Conservation (phyloP, 495 filamentous ascomycete genomes). For the Penicillium cinerascens region DNA sequence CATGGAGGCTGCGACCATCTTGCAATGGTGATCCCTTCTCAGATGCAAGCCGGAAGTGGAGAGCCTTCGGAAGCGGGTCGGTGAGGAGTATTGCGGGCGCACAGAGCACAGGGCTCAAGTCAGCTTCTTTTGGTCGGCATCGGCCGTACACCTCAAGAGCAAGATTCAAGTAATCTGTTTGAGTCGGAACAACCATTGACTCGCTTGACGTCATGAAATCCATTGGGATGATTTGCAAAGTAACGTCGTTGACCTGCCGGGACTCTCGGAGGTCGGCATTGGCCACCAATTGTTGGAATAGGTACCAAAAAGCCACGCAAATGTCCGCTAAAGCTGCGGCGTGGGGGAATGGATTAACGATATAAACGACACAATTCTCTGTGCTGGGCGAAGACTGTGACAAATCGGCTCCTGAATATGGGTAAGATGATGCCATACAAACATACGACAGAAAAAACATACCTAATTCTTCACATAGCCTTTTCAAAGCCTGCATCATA, state of each 20-base stretch:
- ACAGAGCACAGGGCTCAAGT: slow-evolving; percentile 37
- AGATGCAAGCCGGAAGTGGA: slow-evolving; percentile 74
- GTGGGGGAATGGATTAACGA: slow-evolving; percentile 71
- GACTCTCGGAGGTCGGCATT: slow-evolving; percentile 46
- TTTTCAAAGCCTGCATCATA: slow-evolving; percentile 35
- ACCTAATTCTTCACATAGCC: slow-evolving; percentile 44
- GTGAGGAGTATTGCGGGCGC: slow-evolving; percentile 76
- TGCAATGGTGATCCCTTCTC: slow-evolving; percentile 61
- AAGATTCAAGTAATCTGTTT: slow-evolving; percentile 62
- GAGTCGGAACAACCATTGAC: slow-evolving; percentile 62
- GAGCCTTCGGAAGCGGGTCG: slow-evolving; percentile 61
- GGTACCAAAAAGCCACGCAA: slow-evolving; percentile 71
- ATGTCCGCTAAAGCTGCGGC: slow-evolving; percentile 66
- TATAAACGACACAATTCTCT: slow-evolving; percentile 80
- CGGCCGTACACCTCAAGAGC: slow-evolving; percentile 87
- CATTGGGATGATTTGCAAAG: slow-evolving; percentile 78
- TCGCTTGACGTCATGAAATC: slow-evolving; percentile 64
- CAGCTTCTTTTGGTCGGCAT: slow-evolving; percentile 56
- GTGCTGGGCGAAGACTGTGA: slow-evolving; percentile 41
- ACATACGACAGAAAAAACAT: slow-evolving; percentile 12
- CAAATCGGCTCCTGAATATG: slow-evolving; percentile 35
- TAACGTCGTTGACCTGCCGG: slow-evolving; percentile 60
- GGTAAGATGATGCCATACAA: slow-evolving; percentile 11
- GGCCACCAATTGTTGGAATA: slow-evolving; percentile 66
- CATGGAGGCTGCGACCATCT: slow-evolving; percentile 79